Percentiles rank a stretch among this genome's conserved stretches.
Conservation (phyloP, 75 land plant species). For the Picea glauca region DNA sequence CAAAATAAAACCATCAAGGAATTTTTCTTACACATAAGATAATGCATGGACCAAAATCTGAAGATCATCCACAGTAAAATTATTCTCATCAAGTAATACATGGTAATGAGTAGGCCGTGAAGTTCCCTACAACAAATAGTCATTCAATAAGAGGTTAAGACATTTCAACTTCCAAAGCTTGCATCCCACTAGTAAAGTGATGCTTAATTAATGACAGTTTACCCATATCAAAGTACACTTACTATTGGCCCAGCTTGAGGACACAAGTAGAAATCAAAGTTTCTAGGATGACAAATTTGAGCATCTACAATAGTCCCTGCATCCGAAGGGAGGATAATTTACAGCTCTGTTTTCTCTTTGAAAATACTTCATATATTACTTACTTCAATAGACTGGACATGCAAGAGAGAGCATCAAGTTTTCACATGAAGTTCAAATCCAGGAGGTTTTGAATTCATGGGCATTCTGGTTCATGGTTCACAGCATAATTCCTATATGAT, state of each 20-base stretch:
- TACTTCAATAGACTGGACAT: neutral
- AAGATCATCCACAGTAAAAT: conserved; percentile 59
- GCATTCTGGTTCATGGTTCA: neutral
- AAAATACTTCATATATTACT: neutral
- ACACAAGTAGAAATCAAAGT: conserved; percentile 80
- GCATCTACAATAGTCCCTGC: conserved; percentile 87
- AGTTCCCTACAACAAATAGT: conserved; percentile 42
- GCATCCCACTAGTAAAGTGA: no score
- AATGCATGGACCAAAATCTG: conserved; percentile 68
- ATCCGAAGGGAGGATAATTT: neutral
- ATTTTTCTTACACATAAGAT: conserved; percentile 53
- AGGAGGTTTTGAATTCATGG: neutral
- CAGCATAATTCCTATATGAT: neutral
- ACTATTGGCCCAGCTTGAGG: conserved; percentile 80
- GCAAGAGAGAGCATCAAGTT: neutral
- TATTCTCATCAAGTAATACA: conserved; percentile 54
- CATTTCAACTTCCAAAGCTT: no score
- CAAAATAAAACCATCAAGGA: neutral
- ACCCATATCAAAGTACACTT: conserved; percentile 15
- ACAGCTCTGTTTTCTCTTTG: neutral
- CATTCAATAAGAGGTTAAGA: neutral
- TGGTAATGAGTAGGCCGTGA: conserved; percentile 85
- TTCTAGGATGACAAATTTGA: conserved; percentile 65
- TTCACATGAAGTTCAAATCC: neutral
- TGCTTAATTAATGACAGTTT: neutral